A percentile compares a stretch with the other conserved stretches of the same genome.
phyloP scores from a whole-genome alignment of 176 grass and related monocot species.

The Ensete ventricosum region DNA sequence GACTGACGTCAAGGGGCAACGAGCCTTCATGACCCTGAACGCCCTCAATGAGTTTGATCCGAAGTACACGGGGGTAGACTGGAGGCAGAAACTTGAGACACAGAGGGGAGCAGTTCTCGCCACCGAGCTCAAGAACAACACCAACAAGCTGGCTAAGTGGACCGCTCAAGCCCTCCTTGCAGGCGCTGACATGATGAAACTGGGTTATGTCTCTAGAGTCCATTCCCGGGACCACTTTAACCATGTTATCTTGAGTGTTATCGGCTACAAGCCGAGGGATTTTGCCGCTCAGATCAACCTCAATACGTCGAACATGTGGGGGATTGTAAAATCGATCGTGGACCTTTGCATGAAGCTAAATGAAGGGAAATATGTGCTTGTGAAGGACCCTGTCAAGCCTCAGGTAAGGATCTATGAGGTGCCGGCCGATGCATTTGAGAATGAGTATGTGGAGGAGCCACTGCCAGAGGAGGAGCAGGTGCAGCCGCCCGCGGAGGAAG shows the following conservation, averaged over 20 bases:
- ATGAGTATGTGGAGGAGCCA: constrained; percentile 9
- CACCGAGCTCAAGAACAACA: constrained; percentile 12
- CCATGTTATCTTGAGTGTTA: constrained; percentile 9
- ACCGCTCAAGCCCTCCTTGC: constrained; percentile 12
- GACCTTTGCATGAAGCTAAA: constrained; percentile 17
- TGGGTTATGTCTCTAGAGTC: constrained; percentile 12
- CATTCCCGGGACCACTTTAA: constrained; percentile 8
- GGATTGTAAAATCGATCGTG: constrained; percentile 2
- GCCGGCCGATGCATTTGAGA: constrained; percentile 12
- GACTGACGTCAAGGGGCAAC: constrained; percentile 7
- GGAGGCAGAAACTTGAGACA: constrained; percentile 15
- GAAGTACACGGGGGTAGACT: neutral
- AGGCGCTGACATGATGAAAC: constrained; percentile 6
- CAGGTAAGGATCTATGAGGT: constrained; percentile 16
- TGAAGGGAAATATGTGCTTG: constrained; percentile 14
- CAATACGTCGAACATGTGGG: constrained; percentile 9
- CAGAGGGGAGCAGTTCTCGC: constrained; percentile 9
- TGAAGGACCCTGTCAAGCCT: constrained; percentile 5
- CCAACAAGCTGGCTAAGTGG: constrained; percentile 14
- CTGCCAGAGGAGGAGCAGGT: constrained; percentile 14
- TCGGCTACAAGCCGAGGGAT: constrained; percentile 5
- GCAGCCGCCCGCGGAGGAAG: constrained; percentile 2
- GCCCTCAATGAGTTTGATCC: constrained; percentile 17
- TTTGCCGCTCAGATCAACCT: constrained; percentile 8
- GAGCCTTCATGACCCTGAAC: neutral